These are phyloP conservation scores for Polyplosphaeria fusca DNA, from an alignment of 495 filamentous ascomycete species.

Conservation along the genomic window DNA sequence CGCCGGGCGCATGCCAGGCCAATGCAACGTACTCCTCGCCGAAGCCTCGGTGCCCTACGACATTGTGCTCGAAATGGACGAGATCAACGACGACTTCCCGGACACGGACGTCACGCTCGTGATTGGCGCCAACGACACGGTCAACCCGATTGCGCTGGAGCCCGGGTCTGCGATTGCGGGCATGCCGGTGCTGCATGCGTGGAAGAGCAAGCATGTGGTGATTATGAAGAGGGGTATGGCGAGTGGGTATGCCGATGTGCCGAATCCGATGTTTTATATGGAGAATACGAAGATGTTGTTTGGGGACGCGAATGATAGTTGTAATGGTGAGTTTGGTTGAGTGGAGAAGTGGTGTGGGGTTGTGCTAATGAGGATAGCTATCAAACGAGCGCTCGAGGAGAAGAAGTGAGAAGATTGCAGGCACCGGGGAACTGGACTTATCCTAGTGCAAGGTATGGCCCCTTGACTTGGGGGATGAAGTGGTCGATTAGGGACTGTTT, in stretches of 20 bases:
- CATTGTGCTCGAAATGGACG: constrained; percentile 70
- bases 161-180: constrained; percentile 74
- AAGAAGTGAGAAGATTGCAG: constrained; percentile 18
- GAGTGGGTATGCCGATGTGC: constrained; percentile 80
- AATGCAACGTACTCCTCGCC: constrained; percentile 80
- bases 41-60: constrained; percentile 82
- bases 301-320: constrained; percentile 75
- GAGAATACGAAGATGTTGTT: constrained; percentile 80
- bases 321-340: constrained; percentile 56
- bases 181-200: constrained; percentile 82
- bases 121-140: constrained; percentile 82
- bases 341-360: neutral
- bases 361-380: constrained; percentile 21
- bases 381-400: constrained; percentile 32
- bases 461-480: neutral
- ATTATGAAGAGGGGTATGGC: constrained; percentile 84
- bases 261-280: constrained; percentile 87
- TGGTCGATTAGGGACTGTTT: neutral
- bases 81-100: constrained; percentile 82
- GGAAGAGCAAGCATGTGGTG: constrained; percentile 85
- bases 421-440: neutral
- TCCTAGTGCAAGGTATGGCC: neutral
- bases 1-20: constrained; percentile 79
- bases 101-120: constrained; percentile 81
- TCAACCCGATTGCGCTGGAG: constrained; percentile 79